Evolutionary conservation across 371 early-diverging fungal species (phyloP).

Genomic region (Dinochytrium kinnereticum): DNA sequence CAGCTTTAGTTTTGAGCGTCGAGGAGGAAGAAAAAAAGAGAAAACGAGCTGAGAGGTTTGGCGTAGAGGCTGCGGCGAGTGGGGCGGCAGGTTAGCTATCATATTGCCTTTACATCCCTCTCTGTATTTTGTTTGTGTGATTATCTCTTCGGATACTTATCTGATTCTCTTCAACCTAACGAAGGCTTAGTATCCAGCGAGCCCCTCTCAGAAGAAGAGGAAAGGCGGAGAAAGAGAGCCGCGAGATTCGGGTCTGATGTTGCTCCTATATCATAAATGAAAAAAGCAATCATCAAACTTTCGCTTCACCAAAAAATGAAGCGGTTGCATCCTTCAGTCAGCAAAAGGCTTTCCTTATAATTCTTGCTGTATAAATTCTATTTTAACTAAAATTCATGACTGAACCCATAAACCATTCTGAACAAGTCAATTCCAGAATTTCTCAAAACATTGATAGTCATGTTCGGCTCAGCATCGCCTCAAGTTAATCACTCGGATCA

Average conservation of each 20-base stretch:
- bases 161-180: too few species aligned
- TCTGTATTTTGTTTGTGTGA: neutral
- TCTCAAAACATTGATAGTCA: too few species aligned
- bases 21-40: conserved; percentile 17
- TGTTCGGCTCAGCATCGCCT: too few species aligned
- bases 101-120: neutral
- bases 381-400: too few species aligned
- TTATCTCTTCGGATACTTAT: too few species aligned
- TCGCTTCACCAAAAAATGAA: neutral
- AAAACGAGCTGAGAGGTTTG: conserved; percentile 12
- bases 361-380: too few species aligned
- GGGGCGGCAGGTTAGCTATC: neutral
- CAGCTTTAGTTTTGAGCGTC: conserved; percentile 3
- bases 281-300: neutral
- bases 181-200: neutral
- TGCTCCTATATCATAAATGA: neutral
- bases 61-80: neutral
- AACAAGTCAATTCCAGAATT: too few species aligned
- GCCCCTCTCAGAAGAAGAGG: neutral
- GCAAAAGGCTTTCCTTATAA: too few species aligned
- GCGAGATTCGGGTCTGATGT: neutral
- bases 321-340: too few species aligned
- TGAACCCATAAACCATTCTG: too few species aligned
- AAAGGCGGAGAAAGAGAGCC: neutral
- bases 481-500: too few species aligned